phyloP scores from a whole-genome alignment of 768 basidiomycete species.

The Leccinum uliginosum region DNA sequence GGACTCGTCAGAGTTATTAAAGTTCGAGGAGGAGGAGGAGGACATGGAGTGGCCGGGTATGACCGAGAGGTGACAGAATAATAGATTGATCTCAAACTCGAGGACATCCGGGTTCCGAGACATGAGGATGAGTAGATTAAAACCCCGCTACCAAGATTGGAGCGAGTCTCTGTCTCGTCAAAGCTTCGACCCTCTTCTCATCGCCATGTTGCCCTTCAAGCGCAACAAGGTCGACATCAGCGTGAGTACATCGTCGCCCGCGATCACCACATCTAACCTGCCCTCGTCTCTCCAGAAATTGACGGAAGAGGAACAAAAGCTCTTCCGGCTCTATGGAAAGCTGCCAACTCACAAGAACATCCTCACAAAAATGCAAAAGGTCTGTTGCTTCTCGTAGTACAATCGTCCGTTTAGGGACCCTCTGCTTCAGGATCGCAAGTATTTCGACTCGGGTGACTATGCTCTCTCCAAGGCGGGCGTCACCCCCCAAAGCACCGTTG shows the following conservation, averaged over 20 bases:
- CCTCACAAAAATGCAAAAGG: conserved; percentile 95
- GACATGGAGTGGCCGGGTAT: conserved; percentile 4
- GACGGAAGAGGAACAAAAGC: conserved; percentile 86
- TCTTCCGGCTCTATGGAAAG: conserved; percentile 93
- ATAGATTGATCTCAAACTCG: conserved; percentile 20
- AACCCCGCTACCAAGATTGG: conserved; percentile 27
- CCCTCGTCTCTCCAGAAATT: conserved; percentile 50
- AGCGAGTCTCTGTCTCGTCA: conserved; percentile 3
- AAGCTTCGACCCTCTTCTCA: conserved; percentile 24
- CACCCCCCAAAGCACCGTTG: conserved; percentile 82
- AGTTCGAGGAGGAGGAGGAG: conserved; percentile 12
- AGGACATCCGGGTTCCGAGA: conserved; percentile 18
- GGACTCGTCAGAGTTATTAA: conserved; percentile 17
- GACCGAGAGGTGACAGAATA: background rate
- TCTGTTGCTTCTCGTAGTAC: conserved; percentile 28
- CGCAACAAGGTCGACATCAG: conserved; percentile 95
- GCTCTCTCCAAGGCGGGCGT: conserved; percentile 94
- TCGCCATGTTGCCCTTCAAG: conserved; percentile 65
- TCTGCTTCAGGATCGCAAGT: conserved; percentile 86
- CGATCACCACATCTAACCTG: conserved; percentile 15
- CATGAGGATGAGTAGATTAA: conserved; percentile 24
- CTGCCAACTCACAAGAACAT: conserved; percentile 91
- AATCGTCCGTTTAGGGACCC: conserved; percentile 5
- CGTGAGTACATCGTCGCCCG: conserved; percentile 44
- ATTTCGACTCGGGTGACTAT: conserved; percentile 99